Base-by-base conservation (phyloP, 331 rosid species). In the Arachis monticola region DNA sequence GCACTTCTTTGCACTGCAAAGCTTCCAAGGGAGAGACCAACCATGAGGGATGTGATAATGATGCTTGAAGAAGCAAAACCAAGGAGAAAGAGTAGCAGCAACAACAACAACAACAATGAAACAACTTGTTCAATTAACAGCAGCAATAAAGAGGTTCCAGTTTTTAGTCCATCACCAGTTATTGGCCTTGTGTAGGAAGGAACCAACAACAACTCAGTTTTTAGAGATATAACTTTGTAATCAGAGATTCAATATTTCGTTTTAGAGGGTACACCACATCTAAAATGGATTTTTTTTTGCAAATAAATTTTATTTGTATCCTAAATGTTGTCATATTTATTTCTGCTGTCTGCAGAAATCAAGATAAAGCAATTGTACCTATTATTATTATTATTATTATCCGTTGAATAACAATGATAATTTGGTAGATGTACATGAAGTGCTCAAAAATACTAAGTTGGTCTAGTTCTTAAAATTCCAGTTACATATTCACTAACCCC, bases 61-160 rank as follows among this genome's bases (percentile, higher is more conserved):
- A 94, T 94, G 96, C 97, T 94, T 68, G 97, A 83, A 79, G 99
- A 92, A 84, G 99, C 97, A 70, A 92, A 87, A 74, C 99, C 99
- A n/a, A 45, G 97, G 17, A 83, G 99, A 59, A 94, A 94, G 81
- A 86, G 93, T 82, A 84, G 85, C 79, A 80, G 83, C 74, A 81
- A 61, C 77, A 80, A 74, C 79, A 78, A 82, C 76, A 81, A 60
- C 76, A 4, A 35, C 3, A 80, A 71, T 52, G 83, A 87, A 61
- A 74, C 84, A 48, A 10, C 10, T 8, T 13, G 30, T 35, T 78
- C 79, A 60, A 64, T 82, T 71, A 89, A 88, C 86, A 89, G 70
- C 83, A 90, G 75, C 86, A 89, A 70, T 82, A 90, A 75, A 68
- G 91, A 87, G 72, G 80, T 70, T 76, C 88, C 97, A n/a, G 83